Conservation (phyloP, 116 monocot genomes). For the Papilionanthe hybrid region DNA sequence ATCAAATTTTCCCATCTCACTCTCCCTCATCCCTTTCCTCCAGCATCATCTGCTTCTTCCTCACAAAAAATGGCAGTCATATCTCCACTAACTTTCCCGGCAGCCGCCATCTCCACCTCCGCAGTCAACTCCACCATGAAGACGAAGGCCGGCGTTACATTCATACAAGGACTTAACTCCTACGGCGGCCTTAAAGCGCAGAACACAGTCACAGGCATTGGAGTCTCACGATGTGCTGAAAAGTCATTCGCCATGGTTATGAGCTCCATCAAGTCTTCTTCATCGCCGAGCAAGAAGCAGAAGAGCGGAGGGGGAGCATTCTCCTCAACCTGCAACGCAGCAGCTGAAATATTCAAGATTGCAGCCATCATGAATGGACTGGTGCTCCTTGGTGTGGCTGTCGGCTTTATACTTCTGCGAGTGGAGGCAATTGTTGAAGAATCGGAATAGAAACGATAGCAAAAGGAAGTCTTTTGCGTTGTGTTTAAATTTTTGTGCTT, state of each 20-base stretch:
- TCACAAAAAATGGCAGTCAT: conserved; percentile 27
- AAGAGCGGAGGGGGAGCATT: conserved; percentile 53
- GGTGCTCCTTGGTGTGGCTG: conserved; percentile 77
- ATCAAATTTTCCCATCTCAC: too few species aligned
- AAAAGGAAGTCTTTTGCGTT: background rate
- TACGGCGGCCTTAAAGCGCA: conserved; percentile 57
- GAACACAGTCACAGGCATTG: conserved; percentile 37
- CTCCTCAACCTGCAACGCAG: conserved; percentile 68
- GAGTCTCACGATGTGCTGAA: conserved; percentile 32
- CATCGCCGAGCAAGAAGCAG: background rate
- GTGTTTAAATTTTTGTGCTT: background rate
- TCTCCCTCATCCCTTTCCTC: too few species aligned
- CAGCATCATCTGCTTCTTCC: too few species aligned
- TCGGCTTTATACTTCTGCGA: conserved; percentile 89
- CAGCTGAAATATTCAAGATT: conserved; percentile 80
- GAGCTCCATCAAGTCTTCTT: conserved; percentile 22
- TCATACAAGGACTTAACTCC: conserved; percentile 46
- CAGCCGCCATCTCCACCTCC: conserved; percentile 15
- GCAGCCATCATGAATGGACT: conserved; percentile 89
- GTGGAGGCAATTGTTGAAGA: conserved; percentile 71
- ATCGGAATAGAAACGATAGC: conserved; percentile 24
- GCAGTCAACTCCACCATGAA: conserved; percentile 3
- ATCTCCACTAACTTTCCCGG: conserved; percentile 30
- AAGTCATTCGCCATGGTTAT: conserved; percentile 44
- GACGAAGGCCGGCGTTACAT: conserved; percentile 21